These are phyloP conservation scores for Dryadomyces quercivorus DNA, from an alignment of 2,329 filamentous ascomycete genomes.

Conservation along the genomic window DNA sequence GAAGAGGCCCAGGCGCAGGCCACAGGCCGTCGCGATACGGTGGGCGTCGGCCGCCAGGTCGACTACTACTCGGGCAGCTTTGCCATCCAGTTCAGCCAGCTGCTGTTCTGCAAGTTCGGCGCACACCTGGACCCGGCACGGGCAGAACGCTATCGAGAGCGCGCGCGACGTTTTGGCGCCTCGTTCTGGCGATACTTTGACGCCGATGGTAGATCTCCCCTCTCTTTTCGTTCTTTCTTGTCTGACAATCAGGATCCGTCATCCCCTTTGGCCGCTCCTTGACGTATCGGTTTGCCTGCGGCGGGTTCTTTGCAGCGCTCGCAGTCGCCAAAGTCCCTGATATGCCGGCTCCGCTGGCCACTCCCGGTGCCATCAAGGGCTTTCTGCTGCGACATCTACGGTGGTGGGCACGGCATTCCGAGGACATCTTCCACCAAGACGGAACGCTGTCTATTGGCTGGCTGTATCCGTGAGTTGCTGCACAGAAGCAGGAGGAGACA, in stretches of 20 bases:
- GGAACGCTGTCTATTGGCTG: slow-evolving; percentile 29
- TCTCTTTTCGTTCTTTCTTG: not conserved
- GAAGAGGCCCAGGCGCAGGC: not conserved
- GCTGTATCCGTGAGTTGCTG: slow-evolving; percentile 13
- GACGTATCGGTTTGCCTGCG: slow-evolving; percentile 32
- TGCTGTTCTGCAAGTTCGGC: slow-evolving; percentile 26
- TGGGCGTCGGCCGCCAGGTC: slow-evolving; percentile 4
- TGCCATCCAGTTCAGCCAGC: slow-evolving; percentile 18
- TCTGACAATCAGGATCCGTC: slow-evolving; percentile 22
- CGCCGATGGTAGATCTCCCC: slow-evolving; percentile 19
- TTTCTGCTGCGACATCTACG: slow-evolving; percentile 30
- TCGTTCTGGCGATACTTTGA: slow-evolving; percentile 31
- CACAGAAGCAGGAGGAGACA: not conserved
- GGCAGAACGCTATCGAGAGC: slow-evolving; percentile 16
- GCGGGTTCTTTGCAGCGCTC: slow-evolving; percentile 28
- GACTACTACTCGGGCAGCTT: slow-evolving; percentile 16
- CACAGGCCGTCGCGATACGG: not conserved
- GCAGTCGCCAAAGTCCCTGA: slow-evolving; percentile 23
- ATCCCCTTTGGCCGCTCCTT: slow-evolving; percentile 32
- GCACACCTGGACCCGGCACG: slow-evolving; percentile 22
- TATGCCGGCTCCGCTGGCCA: slow-evolving; percentile 21
- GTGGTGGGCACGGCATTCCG: slow-evolving; percentile 25
- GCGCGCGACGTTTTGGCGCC: slow-evolving; percentile 22
- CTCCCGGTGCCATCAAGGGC: slow-evolving; percentile 25
- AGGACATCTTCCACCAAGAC: slow-evolving; percentile 27